Conservation (phyloP, 2,329 filamentous ascomycete species). For the Fusarium sp. region DNA sequence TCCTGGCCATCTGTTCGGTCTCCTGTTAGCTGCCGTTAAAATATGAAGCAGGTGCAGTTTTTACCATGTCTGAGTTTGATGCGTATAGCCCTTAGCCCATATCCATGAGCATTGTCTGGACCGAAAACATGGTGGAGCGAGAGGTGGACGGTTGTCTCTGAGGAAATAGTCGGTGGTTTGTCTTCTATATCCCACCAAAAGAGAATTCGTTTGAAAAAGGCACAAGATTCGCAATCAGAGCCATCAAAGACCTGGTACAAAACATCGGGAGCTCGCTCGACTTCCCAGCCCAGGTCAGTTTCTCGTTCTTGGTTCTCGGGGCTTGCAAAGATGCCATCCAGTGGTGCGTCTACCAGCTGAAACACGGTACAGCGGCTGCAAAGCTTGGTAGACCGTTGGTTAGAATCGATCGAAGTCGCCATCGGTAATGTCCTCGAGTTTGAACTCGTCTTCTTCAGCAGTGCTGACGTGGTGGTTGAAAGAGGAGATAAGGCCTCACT, state of each 20-base stretch:
- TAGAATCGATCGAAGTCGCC: not conserved
- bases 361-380: not conserved
- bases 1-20: not conserved
- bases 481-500: not conserved
- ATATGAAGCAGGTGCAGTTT: not conserved
- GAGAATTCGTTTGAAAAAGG: not conserved
- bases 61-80: not conserved
- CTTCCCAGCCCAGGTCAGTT: not conserved
- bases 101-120: not conserved
- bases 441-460: not conserved
- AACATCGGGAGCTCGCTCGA: not conserved
- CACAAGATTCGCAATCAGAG: not conserved
- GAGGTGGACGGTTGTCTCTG: not conserved
- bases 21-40: not conserved
- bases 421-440: not conserved
- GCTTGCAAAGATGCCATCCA: not conserved
- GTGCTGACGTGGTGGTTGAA: not conserved
- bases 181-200: not conserved
- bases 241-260: not conserved
- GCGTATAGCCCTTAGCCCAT: not conserved
- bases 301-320: not conserved
- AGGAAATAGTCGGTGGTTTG: not conserved
- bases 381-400: not conserved
- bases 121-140: not conserved
- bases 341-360: not conserved